Evolutionary conservation across 2,329 filamentous ascomycete genomes (phyloP), one percentile per base, ranked within the genome.

Genomic region (Fusarium citri): DNA sequence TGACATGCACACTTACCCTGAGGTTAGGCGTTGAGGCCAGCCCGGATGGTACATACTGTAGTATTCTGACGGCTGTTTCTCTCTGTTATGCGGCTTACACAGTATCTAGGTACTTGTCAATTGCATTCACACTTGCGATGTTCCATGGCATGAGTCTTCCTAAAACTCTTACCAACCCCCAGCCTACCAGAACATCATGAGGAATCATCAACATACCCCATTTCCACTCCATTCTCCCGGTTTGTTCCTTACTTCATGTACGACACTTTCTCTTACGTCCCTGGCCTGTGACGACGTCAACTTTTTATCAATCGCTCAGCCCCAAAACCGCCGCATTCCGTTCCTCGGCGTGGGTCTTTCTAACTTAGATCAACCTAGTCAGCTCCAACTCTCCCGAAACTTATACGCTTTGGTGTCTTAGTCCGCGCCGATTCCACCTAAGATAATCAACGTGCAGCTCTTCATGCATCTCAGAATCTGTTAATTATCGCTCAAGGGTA

Each of bases 401-500:
- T 69, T 63, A 59, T 45, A 59, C 51, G 69, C 47, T 63, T 69
- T 57, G 50, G 54, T 50, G 41, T 51, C 57, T 53, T 68, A 68
- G 54, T 45, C 67, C 54, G 54, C 47, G 45, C 48, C 57, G 60
- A 66, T 63, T 65, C 56, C 47, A 57, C 65, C 67, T 60, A 70
- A 75, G 73, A 75, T 75, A 75, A 75, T 74, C 73, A 75, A 75
- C 67, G 59, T 75, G 73, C 72, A 75, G 64, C 65, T 46, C 41
- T 66, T 67, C 58, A 54, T 69, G 66, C 70, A 72, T 73, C 66
- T 59, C 71, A 66, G 71, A 65, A 59, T 53, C 59, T 34, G 18
- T 40, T n/a, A 55, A 70, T 67, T 56, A 55, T 70, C 63, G 54
- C 63, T 48, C 62, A 48, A 49, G 43, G 37, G 42, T 28, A 40